phyloP scores from a whole-genome alignment of 1,284 basidiomycete species.

The Pisolithus thermaeus region DNA sequence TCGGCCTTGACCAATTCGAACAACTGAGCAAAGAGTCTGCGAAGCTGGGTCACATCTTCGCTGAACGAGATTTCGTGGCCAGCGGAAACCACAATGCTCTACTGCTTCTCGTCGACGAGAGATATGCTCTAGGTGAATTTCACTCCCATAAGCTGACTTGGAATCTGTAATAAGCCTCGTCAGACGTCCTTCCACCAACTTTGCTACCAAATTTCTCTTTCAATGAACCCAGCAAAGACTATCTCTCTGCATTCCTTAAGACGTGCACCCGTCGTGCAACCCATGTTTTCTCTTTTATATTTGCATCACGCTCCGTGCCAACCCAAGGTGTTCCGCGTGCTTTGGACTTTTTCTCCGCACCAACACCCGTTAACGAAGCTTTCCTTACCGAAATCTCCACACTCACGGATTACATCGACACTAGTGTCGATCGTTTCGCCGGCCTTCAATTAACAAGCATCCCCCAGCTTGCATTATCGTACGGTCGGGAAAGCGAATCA shows the following conservation, averaged over 20 bases:
- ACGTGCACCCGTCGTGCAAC: constrained; percentile 53
- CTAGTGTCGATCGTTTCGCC: constrained; percentile 44
- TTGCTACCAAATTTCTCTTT: constrained; percentile 41
- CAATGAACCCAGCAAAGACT: constrained; percentile 16
- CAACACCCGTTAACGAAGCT: constrained; percentile 32
- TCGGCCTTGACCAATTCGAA: constrained; percentile 65
- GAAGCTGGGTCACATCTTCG: constrained; percentile 25
- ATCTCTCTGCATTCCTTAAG: constrained; percentile 41
- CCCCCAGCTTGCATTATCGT: constrained; percentile 37
- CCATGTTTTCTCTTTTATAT: constrained; percentile 52
- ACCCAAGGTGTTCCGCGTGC: constrained; percentile 28
- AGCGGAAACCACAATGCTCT: constrained; percentile 45
- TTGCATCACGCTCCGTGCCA: constrained; percentile 25
- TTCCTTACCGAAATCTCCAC: constrained; percentile 39
- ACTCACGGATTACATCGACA: constrained; percentile 48
- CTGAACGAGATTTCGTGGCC: constrained; percentile 52
- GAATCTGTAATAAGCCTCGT: neutral
- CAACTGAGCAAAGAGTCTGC: constrained; percentile 34
- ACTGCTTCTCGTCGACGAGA: constrained; percentile 52
- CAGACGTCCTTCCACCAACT: constrained; percentile 47
- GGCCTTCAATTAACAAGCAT: constrained; percentile 55
- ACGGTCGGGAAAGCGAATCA: constrained; percentile 48
- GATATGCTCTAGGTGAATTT: constrained; percentile 50
- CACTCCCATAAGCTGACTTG: neutral
- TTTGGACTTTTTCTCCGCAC: constrained; percentile 38